Base-by-base conservation (phyloP, 2,329 filamentous ascomycete genomes). In the Mycocentrospora acerina region DNA sequence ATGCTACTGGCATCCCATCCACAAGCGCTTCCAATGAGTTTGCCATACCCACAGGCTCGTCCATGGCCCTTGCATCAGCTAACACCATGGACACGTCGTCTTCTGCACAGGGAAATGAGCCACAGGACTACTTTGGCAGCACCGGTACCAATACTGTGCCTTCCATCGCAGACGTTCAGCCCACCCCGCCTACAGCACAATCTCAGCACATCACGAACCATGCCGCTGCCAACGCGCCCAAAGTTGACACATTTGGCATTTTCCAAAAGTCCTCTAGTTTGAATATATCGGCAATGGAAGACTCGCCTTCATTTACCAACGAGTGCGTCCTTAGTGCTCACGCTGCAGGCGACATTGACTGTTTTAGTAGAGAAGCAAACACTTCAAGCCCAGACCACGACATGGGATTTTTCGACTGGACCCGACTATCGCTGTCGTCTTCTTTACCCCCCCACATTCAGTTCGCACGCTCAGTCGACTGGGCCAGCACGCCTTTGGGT, bases 351-450 rank as follows among this genome's bases (percentile, higher is more conserved):
- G 58, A 64, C 51, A 54, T 67, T 67, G 67, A 69, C 63, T 42
- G 58, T 39, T 69, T 70, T 46, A 50, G 49, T 52, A 66, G 63
- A 51, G 49, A 52, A 42, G 36, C 47, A 3, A 51, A 46, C 36
- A 15, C 36, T 18, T 38, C 48, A 30, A 40, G 19, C 19, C 19
- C 55, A 16, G 46, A 60, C 22, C 52, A 57, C 40, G 58, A 74
- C 35, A 58, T 72, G 51, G 72, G 77, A 10, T 85, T 81, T 22
- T 91, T 90, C 59, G 88, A 94, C 64, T 93, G 88, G 88, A 93
- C 88, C 4, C 77, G 81, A 37, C 74, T 91, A 32, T 80, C 84
- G 2, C 35, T 84, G 10, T 79, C 79, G 4, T 71, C 81, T 11
- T 76, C 75, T 17, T 73, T 90, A 27, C 83, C 85, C 2, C 69